Evolutionary conservation across 2,329 filamentous ascomycete species (phyloP), one percentile per base, ranked within the genome.

Genomic region (Fusarium sp.): DNA sequence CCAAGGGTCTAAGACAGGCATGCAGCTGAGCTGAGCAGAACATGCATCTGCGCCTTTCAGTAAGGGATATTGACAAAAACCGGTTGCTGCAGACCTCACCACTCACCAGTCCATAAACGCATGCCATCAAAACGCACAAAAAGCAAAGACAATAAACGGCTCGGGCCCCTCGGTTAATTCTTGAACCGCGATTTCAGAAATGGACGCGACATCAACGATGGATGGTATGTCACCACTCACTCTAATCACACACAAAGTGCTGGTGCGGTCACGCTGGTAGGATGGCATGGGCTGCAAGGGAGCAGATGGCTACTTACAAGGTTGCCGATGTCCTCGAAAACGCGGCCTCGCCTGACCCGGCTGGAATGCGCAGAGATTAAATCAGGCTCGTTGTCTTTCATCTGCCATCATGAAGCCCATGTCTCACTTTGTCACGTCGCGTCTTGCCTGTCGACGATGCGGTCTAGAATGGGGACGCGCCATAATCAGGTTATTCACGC

Each of bases 1-100:
- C 31, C 27, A 63, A 71, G 62, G 57, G 56, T 74, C 62, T 62
- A 68, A 76, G 66, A 69, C 73, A 75, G 33, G 49, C 65, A 65
- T 62, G 33, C 33, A 35, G 60, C 44, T 53, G 55, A 45, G 47
- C 61, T 65, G 62, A 50, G 33, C 38, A 42, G 39, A 25, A 14
- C 18, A 27, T 47, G 31, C 46, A 52, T 39, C 31, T 38, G 50
- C 52, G 53, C 49, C 22, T 54, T n/a, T 58, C 42, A 38, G 36
- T 35, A 65, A 72, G 68, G 68, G 68, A 72, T 45, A 58, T 25
- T 41, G 29, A 64, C 44, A 56, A 41, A 70, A 65, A 29, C 38
- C 14, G 33, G 65, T 53, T 70, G 36, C 53, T 46, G 15, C 18
- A 31, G 45, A 20, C 36, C 33, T 42, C 50, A 39, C 31, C 25